A percentile compares a stretch with the other conserved stretches of the same genome.
Conservation (phyloP, 2,329 filamentous ascomycete genomes). For the Stemphylium vesicarium region DNA sequence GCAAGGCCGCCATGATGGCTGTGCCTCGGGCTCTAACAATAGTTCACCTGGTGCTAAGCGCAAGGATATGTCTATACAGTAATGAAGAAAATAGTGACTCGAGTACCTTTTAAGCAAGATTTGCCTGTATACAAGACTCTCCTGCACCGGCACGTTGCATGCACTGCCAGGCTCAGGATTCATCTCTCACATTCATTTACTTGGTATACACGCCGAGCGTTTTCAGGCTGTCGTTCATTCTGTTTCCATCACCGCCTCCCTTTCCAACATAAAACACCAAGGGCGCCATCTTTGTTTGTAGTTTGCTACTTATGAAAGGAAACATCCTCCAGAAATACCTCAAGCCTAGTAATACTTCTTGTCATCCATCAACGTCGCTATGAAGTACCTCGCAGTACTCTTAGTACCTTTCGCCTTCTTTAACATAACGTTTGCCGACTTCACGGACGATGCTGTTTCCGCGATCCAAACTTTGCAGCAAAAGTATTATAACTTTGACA, state of each 20-base stretch:
- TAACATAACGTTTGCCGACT: slow-evolving; percentile 26
- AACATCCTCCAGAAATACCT: background rate
- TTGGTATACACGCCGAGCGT: slow-evolving; percentile 15
- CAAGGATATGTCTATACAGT: slow-evolving; percentile 12
- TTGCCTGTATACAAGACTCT: slow-evolving; percentile 22
- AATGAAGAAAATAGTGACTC: slow-evolving; percentile 16
- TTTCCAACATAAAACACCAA: slow-evolving; percentile 27
- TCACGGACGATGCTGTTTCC: slow-evolving; percentile 32
- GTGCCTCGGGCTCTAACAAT: slow-evolving; percentile 23
- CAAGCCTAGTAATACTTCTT: background rate
- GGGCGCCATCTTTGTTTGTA: slow-evolving; percentile 10
- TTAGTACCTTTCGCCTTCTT: slow-evolving; percentile 23
- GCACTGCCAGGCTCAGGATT: background rate
- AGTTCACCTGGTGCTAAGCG: background rate
- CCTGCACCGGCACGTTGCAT: background rate
- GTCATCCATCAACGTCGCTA: slow-evolving; percentile 10
- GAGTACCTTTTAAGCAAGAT: slow-evolving; percentile 17
- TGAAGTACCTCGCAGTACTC: slow-evolving; percentile 28
- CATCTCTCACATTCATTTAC: slow-evolving; percentile 23
- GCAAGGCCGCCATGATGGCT: slow-evolving; percentile 22
- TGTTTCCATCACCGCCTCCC: slow-evolving; percentile 18
- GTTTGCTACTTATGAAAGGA: slow-evolving; percentile 5
- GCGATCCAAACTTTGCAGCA: slow-evolving; percentile 40
- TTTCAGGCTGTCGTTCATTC: slow-evolving; percentile 21
- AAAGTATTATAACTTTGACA: slow-evolving; percentile 43